Evolutionary conservation across 495 filamentous ascomycete genomes (phyloP).

Genomic region (Daldinia grandis): DNA sequence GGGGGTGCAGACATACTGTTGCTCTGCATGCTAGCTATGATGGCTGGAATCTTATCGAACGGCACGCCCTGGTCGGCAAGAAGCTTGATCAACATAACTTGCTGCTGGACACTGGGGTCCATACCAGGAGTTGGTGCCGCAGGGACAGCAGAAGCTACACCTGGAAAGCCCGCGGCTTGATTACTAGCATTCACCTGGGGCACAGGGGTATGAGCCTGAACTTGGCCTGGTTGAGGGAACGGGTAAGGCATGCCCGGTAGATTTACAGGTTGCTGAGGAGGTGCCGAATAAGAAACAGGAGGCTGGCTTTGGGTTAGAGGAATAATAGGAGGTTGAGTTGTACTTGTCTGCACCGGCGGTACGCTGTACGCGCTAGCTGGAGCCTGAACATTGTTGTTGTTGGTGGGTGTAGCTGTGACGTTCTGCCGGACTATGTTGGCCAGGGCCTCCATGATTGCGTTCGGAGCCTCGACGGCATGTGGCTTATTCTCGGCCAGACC

Average conservation of each 20-base stretch:
- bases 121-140: slow-evolving; percentile 54
- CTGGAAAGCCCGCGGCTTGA: slow-evolving; percentile 46
- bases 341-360: slow-evolving; percentile 59
- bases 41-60: slow-evolving; percentile 56
- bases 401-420: slow-evolving; percentile 66
- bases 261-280: slow-evolving; percentile 65
- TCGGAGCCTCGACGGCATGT: slow-evolving; percentile 45
- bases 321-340: slow-evolving; percentile 41
- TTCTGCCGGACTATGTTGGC: slow-evolving; percentile 88
- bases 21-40: slow-evolving; percentile 55
- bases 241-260: slow-evolving; percentile 62
- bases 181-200: slow-evolving; percentile 61
- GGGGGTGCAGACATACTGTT: slow-evolving; percentile 37
- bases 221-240: slow-evolving; percentile 58
- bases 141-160: slow-evolving; percentile 48
- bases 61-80: slow-evolving; percentile 56
- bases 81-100: slow-evolving; percentile 60
- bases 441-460: slow-evolving; percentile 83
- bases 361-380: slow-evolving; percentile 63
- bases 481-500: slow-evolving; percentile 42
- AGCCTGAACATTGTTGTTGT: slow-evolving; percentile 58
- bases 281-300: slow-evolving; percentile 44
- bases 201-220: slow-evolving; percentile 42
- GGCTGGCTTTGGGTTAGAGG: slow-evolving; percentile 34
- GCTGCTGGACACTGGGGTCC: slow-evolving; percentile 65